These are phyloP conservation scores for Turritis glabra DNA, from an alignment of 345 rosid genomes.

Conservation along the genomic window DNA sequence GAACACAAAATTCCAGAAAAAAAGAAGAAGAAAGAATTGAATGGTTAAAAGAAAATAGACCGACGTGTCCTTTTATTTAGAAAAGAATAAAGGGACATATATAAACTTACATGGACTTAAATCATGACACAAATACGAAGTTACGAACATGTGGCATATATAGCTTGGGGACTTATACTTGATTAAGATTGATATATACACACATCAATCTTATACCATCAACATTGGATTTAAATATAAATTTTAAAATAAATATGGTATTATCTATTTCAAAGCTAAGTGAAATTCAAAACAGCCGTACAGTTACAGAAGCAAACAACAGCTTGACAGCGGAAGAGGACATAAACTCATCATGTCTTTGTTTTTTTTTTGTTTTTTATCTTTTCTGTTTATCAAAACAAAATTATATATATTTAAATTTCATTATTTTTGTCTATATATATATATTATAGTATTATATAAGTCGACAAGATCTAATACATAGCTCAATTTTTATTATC, in stretches of 20 bases:
- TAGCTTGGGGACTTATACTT: not conserved
- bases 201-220: not conserved
- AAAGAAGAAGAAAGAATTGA: no score
- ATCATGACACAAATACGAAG: not conserved
- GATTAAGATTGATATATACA: not conserved
- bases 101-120: not conserved
- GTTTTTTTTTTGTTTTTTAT: not conserved
- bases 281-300: constrained; percentile 7
- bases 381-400: not conserved
- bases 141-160: constrained; percentile 6
- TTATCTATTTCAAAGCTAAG: not conserved
- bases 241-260: not conserved
- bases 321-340: constrained; percentile 20
- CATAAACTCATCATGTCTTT: not conserved
- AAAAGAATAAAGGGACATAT: not conserved
- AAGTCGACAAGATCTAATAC: no score
- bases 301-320: constrained; percentile 16
- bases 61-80: not conserved
- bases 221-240: not conserved
- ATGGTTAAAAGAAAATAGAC: not conserved
- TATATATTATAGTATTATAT: no score
- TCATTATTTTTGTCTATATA: no score
- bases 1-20: not conserved
- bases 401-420: not conserved
- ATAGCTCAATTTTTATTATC: no score